phyloP scores from a whole-genome alignment of 306 rosid species.

The Aeschynomene evenia region DNA sequence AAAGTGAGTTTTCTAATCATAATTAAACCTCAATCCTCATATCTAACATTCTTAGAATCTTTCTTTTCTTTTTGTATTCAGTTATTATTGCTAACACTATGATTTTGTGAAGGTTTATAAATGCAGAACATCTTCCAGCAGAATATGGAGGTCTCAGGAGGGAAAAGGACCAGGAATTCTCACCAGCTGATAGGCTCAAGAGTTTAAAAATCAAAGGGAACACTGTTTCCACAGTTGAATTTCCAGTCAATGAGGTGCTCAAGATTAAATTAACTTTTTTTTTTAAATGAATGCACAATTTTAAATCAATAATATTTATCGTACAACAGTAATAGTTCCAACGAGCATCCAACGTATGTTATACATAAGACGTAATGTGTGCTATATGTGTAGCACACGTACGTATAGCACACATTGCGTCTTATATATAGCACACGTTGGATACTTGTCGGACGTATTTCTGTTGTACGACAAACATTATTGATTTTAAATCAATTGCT shows the following conservation, averaged over 20 bases:
- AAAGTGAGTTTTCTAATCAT: constrained; percentile 55
- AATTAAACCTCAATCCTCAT: neutral
- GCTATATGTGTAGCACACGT: no score
- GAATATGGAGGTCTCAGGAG: constrained; percentile 82
- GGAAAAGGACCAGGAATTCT: constrained; percentile 58
- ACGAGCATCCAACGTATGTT: no score
- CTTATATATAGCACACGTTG: no score
- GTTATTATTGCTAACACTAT: constrained; percentile 6
- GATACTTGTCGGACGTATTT: no score
- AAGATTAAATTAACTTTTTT: neutral
- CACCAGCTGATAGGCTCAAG: constrained; percentile 53
- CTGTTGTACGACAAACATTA: no score
- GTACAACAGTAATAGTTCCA: no score
- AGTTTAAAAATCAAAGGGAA: constrained; percentile 48
- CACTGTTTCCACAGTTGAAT: constrained; percentile 41
- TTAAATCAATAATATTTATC: no score
- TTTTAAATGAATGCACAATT: neutral
- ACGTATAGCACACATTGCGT: no score
- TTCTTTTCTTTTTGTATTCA: neutral
- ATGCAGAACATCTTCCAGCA: constrained; percentile 70
- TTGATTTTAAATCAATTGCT: no score
- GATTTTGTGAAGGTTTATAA: constrained; percentile 48
- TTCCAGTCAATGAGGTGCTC: constrained; percentile 60
- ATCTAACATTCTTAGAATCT: neutral
- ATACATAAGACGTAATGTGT: no score